Evolutionary conservation across 2,329 filamentous ascomycete genomes (phyloP).

Genomic region (Clarireedia hainanense): DNA sequence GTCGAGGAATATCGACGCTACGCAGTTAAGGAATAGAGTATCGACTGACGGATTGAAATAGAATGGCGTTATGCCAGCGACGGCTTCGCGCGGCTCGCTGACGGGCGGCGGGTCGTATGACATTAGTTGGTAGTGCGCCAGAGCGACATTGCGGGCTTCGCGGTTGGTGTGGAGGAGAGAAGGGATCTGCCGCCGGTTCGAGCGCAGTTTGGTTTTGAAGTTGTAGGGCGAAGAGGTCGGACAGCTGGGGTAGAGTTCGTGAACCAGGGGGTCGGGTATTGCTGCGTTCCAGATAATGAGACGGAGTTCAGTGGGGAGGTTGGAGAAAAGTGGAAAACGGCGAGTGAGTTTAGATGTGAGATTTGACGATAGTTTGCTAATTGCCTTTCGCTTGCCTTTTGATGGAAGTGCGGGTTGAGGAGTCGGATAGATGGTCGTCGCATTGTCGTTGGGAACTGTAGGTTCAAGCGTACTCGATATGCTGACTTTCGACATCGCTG

Average conservation of each 20-base stretch:
- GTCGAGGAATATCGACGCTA: constrained; percentile 25
- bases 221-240: constrained; percentile 23
- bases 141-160: constrained; percentile 22
- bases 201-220: constrained; percentile 27
- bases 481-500: neutral
- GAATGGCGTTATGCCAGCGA: constrained; percentile 26
- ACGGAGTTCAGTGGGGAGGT: constrained; percentile 23
- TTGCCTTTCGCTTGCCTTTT: neutral
- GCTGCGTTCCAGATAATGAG: constrained; percentile 23
- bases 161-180: constrained; percentile 21
- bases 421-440: neutral
- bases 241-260: constrained; percentile 25
- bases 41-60: constrained; percentile 25
- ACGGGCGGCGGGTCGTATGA: constrained; percentile 16
- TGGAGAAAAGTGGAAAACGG: constrained; percentile 12
- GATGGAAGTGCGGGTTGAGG: neutral
- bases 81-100: constrained; percentile 6
- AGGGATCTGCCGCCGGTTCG: constrained; percentile 23
- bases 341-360: constrained; percentile 7
- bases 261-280: constrained; percentile 20
- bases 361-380: neutral
- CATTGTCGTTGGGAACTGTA: constrained; percentile 30
- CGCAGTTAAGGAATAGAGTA: constrained; percentile 23
- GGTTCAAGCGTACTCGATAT: neutral
- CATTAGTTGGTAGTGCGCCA: constrained; percentile 24